These are phyloP conservation scores for Lasiosphaeria ovina DNA, from an alignment of 495 filamentous ascomycete species.

Conservation along the genomic window DNA sequence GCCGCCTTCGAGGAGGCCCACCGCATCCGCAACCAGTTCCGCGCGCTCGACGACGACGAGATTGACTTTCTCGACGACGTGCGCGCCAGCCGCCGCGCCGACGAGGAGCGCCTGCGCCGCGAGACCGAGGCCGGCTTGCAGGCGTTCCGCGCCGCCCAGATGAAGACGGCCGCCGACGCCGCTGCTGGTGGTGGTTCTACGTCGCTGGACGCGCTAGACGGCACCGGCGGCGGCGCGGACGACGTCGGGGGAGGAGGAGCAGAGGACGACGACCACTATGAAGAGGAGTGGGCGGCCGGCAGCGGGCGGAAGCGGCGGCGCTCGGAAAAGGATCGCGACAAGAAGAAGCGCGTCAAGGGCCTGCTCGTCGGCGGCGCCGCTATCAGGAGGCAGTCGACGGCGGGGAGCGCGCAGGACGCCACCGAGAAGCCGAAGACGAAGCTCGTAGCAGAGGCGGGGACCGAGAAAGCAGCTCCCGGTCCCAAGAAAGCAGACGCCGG, in stretches of 20 bases:
- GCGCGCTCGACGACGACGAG: slow-evolving; percentile 89
- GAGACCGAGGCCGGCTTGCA: slow-evolving; percentile 74
- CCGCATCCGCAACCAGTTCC: slow-evolving; percentile 89
- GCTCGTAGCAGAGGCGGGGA: not conserved
- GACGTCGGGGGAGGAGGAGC: slow-evolving; percentile 17
- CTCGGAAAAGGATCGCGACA: slow-evolving; percentile 9
- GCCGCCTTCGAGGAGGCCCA: slow-evolving; percentile 92
- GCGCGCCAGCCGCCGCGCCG: slow-evolving; percentile 61
- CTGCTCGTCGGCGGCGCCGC: not conserved
- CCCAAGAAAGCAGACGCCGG: slow-evolving; percentile 11
- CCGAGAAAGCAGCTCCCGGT: not conserved
- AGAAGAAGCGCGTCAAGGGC: slow-evolving; percentile 20
- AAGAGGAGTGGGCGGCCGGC: slow-evolving; percentile 8
- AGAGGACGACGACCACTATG: slow-evolving; percentile 15
- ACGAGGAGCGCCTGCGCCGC: slow-evolving; percentile 70
- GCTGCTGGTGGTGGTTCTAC: not conserved
- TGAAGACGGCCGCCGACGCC: slow-evolving; percentile 46
- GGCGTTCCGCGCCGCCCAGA: slow-evolving; percentile 65
- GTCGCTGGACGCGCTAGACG: slow-evolving; percentile 18
- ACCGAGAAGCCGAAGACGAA: not conserved
- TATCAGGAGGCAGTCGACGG: slow-evolving; percentile 16
- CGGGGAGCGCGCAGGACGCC: slow-evolving; percentile 19
- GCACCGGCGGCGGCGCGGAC: slow-evolving; percentile 21
- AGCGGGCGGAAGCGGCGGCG: slow-evolving; percentile 13
- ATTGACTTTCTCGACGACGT: slow-evolving; percentile 86